Conservation (phyloP, 2,329 filamentous ascomycete genomes). For the Cercospora nicotianae region DNA sequence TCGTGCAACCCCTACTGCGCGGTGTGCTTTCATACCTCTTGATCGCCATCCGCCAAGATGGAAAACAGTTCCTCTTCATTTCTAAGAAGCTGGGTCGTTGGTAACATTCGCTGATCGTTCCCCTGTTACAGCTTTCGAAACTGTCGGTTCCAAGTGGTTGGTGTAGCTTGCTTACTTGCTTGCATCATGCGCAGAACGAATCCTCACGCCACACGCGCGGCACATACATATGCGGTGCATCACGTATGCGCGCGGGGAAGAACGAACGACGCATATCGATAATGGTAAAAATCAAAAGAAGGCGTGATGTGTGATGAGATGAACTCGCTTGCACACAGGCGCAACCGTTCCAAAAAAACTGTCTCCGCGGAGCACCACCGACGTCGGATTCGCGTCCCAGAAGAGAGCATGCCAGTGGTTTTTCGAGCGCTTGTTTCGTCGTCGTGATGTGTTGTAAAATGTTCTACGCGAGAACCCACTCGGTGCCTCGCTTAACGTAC, state of each 20-base stretch:
- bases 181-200: not conserved
- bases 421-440: not conserved
- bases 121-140: not conserved
- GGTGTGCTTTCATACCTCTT: too few species aligned
- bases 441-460: not conserved
- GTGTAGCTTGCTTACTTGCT: not conserved
- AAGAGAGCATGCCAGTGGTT: not conserved
- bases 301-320: not conserved
- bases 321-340: not conserved
- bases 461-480: conserved; percentile 73
- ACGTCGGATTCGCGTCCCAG: not conserved
- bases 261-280: not conserved
- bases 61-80: not conserved
- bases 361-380: not conserved
- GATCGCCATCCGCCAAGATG: not conserved
- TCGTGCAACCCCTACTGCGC: too few species aligned
- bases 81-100: not conserved
- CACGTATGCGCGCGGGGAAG: not conserved
- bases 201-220: not conserved
- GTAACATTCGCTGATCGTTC: not conserved
- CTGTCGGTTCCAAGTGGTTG: not conserved
- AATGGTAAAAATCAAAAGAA: not conserved
- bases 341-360: not conserved
- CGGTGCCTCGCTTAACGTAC: conserved; percentile 91
- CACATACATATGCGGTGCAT: not conserved